Percentiles rank a stretch among this genome's conserved stretches.
These are phyloP conservation scores for Gynochthodes officinalis DNA, from an alignment of 257 asterid genomes.

Conservation along the genomic window DNA sequence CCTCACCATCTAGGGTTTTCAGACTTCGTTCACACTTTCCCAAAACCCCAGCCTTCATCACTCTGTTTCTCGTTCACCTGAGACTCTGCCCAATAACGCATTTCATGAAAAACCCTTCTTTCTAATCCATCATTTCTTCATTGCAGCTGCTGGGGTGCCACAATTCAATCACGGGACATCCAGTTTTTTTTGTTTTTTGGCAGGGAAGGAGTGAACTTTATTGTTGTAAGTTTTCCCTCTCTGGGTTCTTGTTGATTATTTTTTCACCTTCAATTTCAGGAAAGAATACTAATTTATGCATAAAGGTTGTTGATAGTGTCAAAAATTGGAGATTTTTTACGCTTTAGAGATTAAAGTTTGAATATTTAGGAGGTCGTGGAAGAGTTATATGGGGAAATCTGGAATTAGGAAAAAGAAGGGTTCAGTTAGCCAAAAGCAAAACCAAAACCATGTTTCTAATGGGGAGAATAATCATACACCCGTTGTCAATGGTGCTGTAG, in stretches of 20 bases:
- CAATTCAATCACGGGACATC: too few relatives aligned
- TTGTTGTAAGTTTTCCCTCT: conserved; percentile 36
- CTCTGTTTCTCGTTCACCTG: too few relatives aligned
- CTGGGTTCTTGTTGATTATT: background rate
- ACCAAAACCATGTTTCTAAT: conserved; percentile 33
- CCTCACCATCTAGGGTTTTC: too few relatives aligned
- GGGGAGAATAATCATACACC: conserved; percentile 38
- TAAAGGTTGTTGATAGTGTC: background rate
- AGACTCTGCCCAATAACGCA: background rate
- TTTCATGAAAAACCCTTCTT: conserved; percentile 5
- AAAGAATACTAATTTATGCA: conserved; percentile 10
- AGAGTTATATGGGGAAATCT: conserved; percentile 74
- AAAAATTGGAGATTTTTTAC: background rate
- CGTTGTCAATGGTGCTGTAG: conserved; percentile 59
- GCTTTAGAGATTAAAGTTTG: conserved; percentile 23
- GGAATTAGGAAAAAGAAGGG: conserved; percentile 83
- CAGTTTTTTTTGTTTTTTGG: background rate
- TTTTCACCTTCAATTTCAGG: conserved; percentile 6
- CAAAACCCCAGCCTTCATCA: too few relatives aligned
- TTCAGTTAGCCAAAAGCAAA: conserved; percentile 37
- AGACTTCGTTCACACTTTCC: too few relatives aligned
- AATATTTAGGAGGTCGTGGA: conserved; percentile 22
- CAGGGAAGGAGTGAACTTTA: conserved; percentile 11
- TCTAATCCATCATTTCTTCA: conserved; percentile 12
- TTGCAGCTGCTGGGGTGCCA: conserved; percentile 21